phyloP scores from a whole-genome alignment of 768 basidiomycete genomes.

The Trametes maxima region DNA sequence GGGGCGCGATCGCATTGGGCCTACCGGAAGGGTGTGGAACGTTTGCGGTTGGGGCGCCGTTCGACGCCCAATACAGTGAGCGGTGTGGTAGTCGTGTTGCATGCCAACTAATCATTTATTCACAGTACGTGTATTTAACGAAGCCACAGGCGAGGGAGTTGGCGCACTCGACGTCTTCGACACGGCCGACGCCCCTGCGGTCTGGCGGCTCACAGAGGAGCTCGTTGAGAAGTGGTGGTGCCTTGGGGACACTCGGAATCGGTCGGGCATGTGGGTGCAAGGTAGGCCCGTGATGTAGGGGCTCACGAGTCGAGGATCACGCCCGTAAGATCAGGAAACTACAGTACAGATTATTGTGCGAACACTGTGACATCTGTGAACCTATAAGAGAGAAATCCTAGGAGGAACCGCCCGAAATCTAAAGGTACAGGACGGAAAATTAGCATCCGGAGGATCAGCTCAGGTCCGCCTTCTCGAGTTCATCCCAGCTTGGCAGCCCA shows the following conservation, averaged over 20 bases:
- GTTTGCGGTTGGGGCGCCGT: conserved; percentile 62
- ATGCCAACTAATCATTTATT: not conserved
- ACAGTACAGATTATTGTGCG: not conserved
- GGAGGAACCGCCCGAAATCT: not conserved
- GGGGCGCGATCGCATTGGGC: conserved; percentile 73
- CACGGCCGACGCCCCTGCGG: conserved; percentile 23
- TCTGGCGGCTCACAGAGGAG: conserved; percentile 42
- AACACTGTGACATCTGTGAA: not conserved
- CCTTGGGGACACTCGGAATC: conserved; percentile 70
- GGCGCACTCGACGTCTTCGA: conserved; percentile 76
- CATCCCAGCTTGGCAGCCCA: conserved; percentile 51
- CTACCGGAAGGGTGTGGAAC: conserved; percentile 49
- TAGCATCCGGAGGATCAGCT: not conserved
- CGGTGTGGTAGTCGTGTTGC: conserved; percentile 5
- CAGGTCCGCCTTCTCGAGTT: conserved; percentile 39
- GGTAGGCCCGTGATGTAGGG: conserved; percentile 38
- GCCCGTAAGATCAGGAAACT: not conserved
- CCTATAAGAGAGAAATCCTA: not conserved
- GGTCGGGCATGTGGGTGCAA: conserved; percentile 74
- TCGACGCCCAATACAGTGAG: conserved; percentile 79
- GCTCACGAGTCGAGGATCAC: not conserved
- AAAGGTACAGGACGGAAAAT: not conserved
- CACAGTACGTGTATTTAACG: conserved; percentile 26
- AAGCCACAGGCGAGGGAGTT: conserved; percentile 41
- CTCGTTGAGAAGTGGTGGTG: conserved; percentile 92